Evolutionary conservation across 129 eudicot genomes (phyloP).

Genomic region (Helianthus annuus): DNA sequence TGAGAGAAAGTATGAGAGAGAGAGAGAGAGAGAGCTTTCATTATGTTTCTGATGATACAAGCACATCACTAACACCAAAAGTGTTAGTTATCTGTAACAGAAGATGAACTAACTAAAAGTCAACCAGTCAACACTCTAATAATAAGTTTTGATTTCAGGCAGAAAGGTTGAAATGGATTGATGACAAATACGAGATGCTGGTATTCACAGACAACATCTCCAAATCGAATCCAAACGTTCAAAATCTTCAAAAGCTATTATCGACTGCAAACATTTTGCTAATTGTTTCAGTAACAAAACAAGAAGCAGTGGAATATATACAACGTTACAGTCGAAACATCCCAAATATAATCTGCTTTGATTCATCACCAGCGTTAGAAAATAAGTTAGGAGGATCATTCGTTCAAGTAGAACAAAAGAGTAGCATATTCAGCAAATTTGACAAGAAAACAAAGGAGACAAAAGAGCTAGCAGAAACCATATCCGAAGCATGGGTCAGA

Average conservation of each 20-base stretch:
- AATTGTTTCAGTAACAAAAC: slow-evolving; percentile 62
- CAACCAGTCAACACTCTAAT: too few relatives aligned
- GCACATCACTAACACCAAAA: too few relatives aligned
- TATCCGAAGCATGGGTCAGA: slow-evolving; percentile 82
- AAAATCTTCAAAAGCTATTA: slow-evolving; percentile 45
- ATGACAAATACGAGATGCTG: slow-evolving; percentile 70
- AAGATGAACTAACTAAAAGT: too few relatives aligned
- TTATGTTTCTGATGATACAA: too few relatives aligned
- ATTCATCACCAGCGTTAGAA: slow-evolving; percentile 64
- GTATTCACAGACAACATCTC: slow-evolving; percentile 56
- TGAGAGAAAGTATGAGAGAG: too few relatives aligned
- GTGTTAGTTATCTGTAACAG: too few relatives aligned
- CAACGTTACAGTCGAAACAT: slow-evolving; percentile 45
- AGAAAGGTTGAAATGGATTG: slow-evolving; percentile 76
- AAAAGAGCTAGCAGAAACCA: slow-evolving; percentile 51
- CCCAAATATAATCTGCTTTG: slow-evolving; percentile 68
- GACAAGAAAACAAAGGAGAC: slow-evolving; percentile 48
- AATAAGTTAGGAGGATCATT: slow-evolving; percentile 74
- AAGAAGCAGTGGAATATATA: slow-evolving; percentile 63
- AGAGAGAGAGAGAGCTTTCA: not conserved
- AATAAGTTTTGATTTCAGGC: slow-evolving; percentile 53
- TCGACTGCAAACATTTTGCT: slow-evolving; percentile 55
- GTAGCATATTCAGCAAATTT: slow-evolving; percentile 41
- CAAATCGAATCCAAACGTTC: slow-evolving; percentile 25
- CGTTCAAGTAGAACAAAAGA: slow-evolving; percentile 26